phyloP scores from a whole-genome alignment of 306 rosid genomes.

The Senna tora region DNA sequence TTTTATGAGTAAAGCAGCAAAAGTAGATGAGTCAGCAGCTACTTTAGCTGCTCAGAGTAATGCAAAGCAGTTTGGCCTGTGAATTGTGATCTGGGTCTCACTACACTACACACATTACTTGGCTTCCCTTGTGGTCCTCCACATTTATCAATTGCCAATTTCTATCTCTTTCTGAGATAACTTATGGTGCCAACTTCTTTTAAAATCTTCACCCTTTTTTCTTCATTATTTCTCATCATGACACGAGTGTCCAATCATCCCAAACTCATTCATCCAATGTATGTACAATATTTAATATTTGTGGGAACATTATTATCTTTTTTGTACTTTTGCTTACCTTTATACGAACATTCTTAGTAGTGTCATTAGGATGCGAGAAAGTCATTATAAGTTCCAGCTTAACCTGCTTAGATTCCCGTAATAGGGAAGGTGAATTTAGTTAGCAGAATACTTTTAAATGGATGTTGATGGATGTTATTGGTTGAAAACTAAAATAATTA shows the following conservation, averaged over 20 bases:
- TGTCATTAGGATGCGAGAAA: neutral
- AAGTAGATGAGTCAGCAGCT: constrained; percentile 49
- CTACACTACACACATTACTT: too few relatives aligned
- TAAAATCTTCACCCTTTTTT: constrained; percentile 22
- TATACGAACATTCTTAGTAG: neutral
- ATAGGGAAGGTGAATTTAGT: constrained; percentile 4
- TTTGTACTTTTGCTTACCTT: neutral
- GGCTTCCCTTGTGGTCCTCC: constrained; percentile 48
- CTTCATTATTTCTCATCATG: constrained; percentile 26
- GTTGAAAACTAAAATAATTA: constrained; percentile 1
- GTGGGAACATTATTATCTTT: too few relatives aligned
- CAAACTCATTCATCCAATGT: neutral
- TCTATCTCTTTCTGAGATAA: constrained; percentile 42
- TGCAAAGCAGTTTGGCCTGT: constrained; percentile 32
- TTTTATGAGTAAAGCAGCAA: constrained; percentile 47
- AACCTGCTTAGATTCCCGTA: neutral
- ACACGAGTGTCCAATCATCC: constrained; percentile 14
- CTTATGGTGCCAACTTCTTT: constrained; percentile 27
- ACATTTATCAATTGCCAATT: constrained; percentile 41
- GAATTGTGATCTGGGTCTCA: constrained; percentile 8
- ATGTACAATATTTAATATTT: neutral
- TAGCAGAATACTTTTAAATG: neutral
- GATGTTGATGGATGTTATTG: constrained; percentile 20
- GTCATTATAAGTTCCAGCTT: neutral
- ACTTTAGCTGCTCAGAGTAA: constrained; percentile 46